These are phyloP conservation scores for Meyerozyma elateridarum DNA, from an alignment of 1,139 yeast genomes.

Conservation along the genomic window DNA sequence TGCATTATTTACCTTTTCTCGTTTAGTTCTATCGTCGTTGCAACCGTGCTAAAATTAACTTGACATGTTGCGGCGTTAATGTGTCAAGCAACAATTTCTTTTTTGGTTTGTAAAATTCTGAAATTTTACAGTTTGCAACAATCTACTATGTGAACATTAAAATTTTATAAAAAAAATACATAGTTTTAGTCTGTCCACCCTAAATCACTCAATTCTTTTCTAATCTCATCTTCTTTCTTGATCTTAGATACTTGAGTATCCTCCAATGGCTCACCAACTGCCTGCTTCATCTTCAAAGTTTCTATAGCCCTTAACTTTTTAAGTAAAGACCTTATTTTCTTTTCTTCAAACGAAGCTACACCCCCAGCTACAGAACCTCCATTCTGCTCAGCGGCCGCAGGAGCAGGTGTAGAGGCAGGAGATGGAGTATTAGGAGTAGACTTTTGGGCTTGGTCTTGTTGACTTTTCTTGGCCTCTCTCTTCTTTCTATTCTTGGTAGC, in stretches of 20 bases:
- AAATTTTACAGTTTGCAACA: no score
- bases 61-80: no score
- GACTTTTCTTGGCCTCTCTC: constrained; percentile 61
- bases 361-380: constrained; percentile 51
- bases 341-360: constrained; percentile 72
- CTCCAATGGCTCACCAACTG: constrained; percentile 78
- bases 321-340: constrained; percentile 82
- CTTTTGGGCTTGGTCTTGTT: constrained; percentile 20
- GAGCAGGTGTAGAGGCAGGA: constrained; percentile 10
- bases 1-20: no score
- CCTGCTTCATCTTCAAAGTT: constrained; percentile 79
- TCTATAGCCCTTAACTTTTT: constrained; percentile 95
- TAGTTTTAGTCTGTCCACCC: constrained; percentile 61
- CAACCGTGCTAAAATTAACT: no score
- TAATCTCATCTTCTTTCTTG: constrained; percentile 74
- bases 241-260: constrained; percentile 91
- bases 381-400: constrained; percentile 13
- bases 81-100: no score
- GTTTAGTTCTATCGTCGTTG: no score
- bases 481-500: constrained; percentile 77
- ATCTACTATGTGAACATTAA: no score
- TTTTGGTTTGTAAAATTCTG: no score
- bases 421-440: constrained; percentile 6
- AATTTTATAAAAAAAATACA: no score
- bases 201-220: constrained; percentile 63